These are phyloP conservation scores for Triticum aestivum DNA, from an alignment of 176 grass and related monocot species.

Conservation along the genomic window DNA sequence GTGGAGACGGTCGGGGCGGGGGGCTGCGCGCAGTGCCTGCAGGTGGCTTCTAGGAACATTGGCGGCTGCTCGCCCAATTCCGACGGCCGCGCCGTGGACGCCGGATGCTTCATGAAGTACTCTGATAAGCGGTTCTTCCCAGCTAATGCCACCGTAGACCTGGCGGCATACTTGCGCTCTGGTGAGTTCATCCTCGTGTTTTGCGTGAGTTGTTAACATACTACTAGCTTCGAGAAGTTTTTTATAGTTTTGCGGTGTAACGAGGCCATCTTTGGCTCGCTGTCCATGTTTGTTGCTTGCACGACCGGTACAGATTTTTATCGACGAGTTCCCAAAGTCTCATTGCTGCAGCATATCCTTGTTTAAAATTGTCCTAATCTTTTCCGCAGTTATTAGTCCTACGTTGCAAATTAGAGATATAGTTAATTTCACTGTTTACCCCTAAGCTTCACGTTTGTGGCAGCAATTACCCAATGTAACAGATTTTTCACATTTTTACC, in stretches of 20 bases:
- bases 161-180: conserved; percentile 56
- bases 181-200: conserved; percentile 40
- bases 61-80: conserved; percentile 56
- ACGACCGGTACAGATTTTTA: conserved; percentile 11
- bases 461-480: too few species aligned
- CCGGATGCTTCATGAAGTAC: conserved; percentile 91
- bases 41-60: conserved; percentile 55
- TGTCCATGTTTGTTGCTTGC: neutral
- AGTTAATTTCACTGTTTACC: too few species aligned
- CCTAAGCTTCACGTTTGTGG: too few species aligned
- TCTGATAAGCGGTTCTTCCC: conserved; percentile 65
- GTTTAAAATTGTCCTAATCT: neutral
- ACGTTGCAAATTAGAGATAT: neutral
- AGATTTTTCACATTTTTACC: too few species aligned
- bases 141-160: conserved; percentile 60
- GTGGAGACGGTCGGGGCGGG: conserved; percentile 52
- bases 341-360: neutral
- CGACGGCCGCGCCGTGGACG: conserved; percentile 58
- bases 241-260: neutral
- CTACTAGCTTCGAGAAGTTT: neutral
- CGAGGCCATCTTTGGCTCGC: neutral
- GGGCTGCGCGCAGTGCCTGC: conserved; percentile 56
- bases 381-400: neutral
- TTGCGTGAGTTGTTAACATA: conserved; percentile 1
- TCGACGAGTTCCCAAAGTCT: neutral